Percentiles rank a stretch among this genome's conserved stretches.
phyloP scores from a whole-genome alignment of 2,329 filamentous ascomycete genomes.

The Verruconis gallopava region DNA sequence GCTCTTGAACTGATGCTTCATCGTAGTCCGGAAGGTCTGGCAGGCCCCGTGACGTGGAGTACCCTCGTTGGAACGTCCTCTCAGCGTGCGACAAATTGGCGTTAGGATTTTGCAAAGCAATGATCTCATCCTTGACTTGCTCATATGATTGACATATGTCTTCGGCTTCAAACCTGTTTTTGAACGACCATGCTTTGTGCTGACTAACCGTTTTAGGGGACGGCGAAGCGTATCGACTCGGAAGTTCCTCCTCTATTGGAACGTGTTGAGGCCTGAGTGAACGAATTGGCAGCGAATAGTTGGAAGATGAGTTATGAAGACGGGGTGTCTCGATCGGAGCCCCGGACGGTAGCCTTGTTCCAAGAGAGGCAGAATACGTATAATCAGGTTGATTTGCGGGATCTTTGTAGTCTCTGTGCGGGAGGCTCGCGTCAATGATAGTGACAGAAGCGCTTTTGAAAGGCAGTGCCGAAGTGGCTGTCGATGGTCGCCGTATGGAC shows the following conservation, averaged over 20 bases:
- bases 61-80: too few species aligned
- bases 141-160: constrained; percentile 10
- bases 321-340: constrained; percentile 16
- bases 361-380: constrained; percentile 20
- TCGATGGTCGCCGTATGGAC: constrained; percentile 14
- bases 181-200: constrained; percentile 7
- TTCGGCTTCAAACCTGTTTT: constrained; percentile 4
- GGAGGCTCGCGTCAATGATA: constrained; percentile 6
- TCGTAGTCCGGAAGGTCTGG: not conserved
- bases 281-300: not conserved
- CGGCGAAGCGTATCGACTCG: not conserved
- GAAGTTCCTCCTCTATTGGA: not conserved
- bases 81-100: not conserved
- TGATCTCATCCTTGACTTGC: constrained; percentile 9
- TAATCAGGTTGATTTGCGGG: constrained; percentile 19
- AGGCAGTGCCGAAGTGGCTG: constrained; percentile 7
- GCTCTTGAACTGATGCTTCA: not conserved
- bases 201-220: constrained; percentile 1
- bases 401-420: constrained; percentile 16
- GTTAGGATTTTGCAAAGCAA: constrained; percentile 4
- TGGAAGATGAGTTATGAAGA: not conserved
- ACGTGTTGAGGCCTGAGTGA: not conserved
- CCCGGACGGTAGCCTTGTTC: constrained; percentile 21
- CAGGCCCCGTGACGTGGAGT: not conserved
- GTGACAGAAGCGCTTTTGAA: constrained; percentile 9